Conservation (phyloP, 306 rosid genomes). For the Purshia tridentata region DNA sequence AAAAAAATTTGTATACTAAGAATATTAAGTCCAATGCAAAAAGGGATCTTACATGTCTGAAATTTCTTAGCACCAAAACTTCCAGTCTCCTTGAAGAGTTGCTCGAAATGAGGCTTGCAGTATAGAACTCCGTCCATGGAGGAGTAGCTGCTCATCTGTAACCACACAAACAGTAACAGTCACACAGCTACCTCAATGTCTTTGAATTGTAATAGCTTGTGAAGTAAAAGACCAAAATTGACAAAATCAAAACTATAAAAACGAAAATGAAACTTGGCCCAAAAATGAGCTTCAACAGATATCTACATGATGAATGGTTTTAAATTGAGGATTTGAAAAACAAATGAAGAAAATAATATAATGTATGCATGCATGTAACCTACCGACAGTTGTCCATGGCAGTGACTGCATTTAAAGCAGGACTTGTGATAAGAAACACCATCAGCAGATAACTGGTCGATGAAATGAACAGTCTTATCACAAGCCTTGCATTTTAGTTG, state of each 20-base stretch:
- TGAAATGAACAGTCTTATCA: constrained; percentile 64
- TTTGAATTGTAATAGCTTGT: too few species aligned
- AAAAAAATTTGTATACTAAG: background rate
- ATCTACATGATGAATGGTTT: too few species aligned
- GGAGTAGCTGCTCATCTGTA: constrained; percentile 58
- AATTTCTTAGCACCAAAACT: constrained; percentile 38
- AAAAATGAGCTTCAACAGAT: too few species aligned
- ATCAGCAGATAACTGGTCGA: constrained; percentile 59
- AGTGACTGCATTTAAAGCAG: constrained; percentile 72
- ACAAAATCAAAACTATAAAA: background rate
- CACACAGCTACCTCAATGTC: background rate
- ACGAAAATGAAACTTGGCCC: too few species aligned
- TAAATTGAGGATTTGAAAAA: too few species aligned
- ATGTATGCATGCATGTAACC: background rate
- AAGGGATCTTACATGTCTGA: constrained; percentile 31
- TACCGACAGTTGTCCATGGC: constrained; percentile 67
- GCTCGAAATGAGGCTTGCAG: constrained; percentile 78
- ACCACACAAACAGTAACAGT: background rate
- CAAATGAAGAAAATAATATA: too few species aligned
- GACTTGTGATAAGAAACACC: constrained; percentile 53
- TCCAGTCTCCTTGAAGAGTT: constrained; percentile 57
- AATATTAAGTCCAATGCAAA: background rate
- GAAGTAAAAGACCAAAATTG: too few species aligned
- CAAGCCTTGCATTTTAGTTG: constrained; percentile 80
- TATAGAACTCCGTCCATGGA: constrained; percentile 59